Conservation (phyloP, 2,329 filamentous ascomycete genomes). For the Hymenoscyphus linearis region DNA sequence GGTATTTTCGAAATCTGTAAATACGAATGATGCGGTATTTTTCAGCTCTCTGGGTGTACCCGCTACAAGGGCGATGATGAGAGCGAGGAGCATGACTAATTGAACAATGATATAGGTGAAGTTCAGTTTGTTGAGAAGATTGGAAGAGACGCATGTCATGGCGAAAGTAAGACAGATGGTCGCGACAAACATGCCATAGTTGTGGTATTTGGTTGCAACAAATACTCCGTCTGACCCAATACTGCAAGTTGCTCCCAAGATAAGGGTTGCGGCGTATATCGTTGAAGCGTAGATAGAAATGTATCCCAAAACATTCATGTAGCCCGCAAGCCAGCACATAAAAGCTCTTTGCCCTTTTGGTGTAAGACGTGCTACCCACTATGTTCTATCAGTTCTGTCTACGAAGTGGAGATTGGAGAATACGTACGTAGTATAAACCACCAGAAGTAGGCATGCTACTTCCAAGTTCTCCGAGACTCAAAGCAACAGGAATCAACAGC, state of each 20-base stretch:
- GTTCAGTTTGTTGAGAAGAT: conserved; percentile 27
- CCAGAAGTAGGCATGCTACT: conserved; percentile 32
- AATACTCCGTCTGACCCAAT: conserved; percentile 25
- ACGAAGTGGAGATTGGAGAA: neutral
- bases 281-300: conserved; percentile 33
- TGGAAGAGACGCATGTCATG: conserved; percentile 31
- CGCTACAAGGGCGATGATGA: conserved; percentile 29
- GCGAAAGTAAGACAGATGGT: conserved; percentile 28
- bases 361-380: conserved; percentile 32
- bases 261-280: conserved; percentile 31
- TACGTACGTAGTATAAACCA: conserved; percentile 30
- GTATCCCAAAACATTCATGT: conserved; percentile 33
- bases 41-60: conserved; percentile 26
- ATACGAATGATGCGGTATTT: conserved; percentile 28
- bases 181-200: conserved; percentile 31
- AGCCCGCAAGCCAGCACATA: conserved; percentile 33
- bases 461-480: conserved; percentile 30
- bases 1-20: conserved; percentile 28
- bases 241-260: conserved; percentile 26
- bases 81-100: conserved; percentile 28
- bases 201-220: conserved; percentile 28
- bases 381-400: neutral
- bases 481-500: conserved; percentile 28
- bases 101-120: conserved; percentile 30
- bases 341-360: conserved; percentile 28